Evolutionary conservation across 2,329 filamentous ascomycete species (phyloP).

Genomic region (Xylariaceae sp.): DNA sequence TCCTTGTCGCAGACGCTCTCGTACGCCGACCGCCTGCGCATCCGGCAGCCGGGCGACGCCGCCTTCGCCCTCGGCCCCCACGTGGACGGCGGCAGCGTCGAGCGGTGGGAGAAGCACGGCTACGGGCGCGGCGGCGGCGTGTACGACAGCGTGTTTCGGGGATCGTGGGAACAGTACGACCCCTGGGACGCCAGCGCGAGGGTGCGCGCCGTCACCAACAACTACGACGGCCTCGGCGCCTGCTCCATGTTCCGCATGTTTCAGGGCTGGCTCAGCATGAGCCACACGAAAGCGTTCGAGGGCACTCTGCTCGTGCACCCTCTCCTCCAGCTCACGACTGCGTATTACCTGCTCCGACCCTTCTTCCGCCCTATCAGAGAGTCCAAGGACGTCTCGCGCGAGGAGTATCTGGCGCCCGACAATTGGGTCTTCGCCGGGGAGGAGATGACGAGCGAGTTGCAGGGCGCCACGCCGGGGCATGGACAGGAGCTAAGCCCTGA

Average conservation of each 20-base stretch:
- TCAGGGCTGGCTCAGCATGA: slow-evolving; percentile 85
- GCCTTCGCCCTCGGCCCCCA: slow-evolving; percentile 69
- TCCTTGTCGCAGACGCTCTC: slow-evolving; percentile 51
- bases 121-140: slow-evolving; percentile 62
- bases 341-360: slow-evolving; percentile 75
- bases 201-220: slow-evolving; percentile 61
- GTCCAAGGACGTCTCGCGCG: slow-evolving; percentile 35
- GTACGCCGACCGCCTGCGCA: slow-evolving; percentile 68
- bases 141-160: slow-evolving; percentile 68
- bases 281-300: slow-evolving; percentile 63
- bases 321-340: slow-evolving; percentile 65
- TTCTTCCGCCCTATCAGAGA: slow-evolving; percentile 62
- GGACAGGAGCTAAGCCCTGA: slow-evolving; percentile 61
- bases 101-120: slow-evolving; percentile 66
- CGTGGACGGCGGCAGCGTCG: slow-evolving; percentile 67
- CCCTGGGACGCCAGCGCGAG: slow-evolving; percentile 72
- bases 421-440: slow-evolving; percentile 56
- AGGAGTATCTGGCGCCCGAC: slow-evolving; percentile 42
- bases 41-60: slow-evolving; percentile 64
- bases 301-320: slow-evolving; percentile 82
- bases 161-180: slow-evolving; percentile 75
- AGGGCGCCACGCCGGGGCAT: slow-evolving; percentile 63
- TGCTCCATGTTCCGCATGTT: slow-evolving; percentile 84
- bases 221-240: slow-evolving; percentile 75
- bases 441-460: slow-evolving; percentile 53